Evolutionary conservation across 768 basidiomycete species (phyloP).

Genomic region (Russula dissimulans): DNA sequence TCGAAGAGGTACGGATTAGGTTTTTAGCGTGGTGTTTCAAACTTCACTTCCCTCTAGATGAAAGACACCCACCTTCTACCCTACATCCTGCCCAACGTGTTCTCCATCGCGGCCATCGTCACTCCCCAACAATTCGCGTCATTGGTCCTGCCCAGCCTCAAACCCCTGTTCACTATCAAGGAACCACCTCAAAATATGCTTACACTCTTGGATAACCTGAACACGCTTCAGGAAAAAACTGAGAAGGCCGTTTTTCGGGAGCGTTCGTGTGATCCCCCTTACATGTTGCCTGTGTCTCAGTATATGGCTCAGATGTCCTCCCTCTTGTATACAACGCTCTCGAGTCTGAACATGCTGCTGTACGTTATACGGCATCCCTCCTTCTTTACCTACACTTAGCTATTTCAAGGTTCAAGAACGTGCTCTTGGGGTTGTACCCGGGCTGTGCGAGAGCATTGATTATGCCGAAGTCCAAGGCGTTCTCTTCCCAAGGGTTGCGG

Average conservation of each 20-base stretch:
- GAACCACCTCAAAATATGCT: slow-evolving; percentile 98
- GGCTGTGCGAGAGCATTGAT: slow-evolving; percentile 86
- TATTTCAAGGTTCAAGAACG: slow-evolving; percentile 77
- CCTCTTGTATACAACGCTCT: slow-evolving; percentile 93
- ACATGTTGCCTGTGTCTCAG: neutral
- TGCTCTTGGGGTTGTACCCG: slow-evolving; percentile 75
- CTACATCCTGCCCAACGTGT: slow-evolving; percentile 93
- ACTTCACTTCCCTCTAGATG: slow-evolving; percentile 43
- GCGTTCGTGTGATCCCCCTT: slow-evolving; percentile 42
- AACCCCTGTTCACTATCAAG: slow-evolving; percentile 81
- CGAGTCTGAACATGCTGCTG: slow-evolving; percentile 87
- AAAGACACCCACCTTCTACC: slow-evolving; percentile 91
- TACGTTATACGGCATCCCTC: slow-evolving; percentile 22
- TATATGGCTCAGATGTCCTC: slow-evolving; percentile 62
- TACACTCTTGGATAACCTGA: slow-evolving; percentile 82
- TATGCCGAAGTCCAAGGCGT: slow-evolving; percentile 91
- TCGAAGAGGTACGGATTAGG: slow-evolving; percentile 73
- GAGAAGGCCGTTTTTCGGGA: slow-evolving; percentile 80
- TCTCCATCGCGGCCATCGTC: slow-evolving; percentile 73
- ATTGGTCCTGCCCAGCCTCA: slow-evolving; percentile 76
- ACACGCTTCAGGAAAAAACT: slow-evolving; percentile 82
- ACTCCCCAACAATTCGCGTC: slow-evolving; percentile 73
- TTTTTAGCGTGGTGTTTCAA: neutral
- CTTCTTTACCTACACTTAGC: slow-evolving; percentile 7
- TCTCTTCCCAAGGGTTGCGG: slow-evolving; percentile 88